Conservation (phyloP, 805 yeast genomes). For the Debaryomyces hansenii region DNA sequence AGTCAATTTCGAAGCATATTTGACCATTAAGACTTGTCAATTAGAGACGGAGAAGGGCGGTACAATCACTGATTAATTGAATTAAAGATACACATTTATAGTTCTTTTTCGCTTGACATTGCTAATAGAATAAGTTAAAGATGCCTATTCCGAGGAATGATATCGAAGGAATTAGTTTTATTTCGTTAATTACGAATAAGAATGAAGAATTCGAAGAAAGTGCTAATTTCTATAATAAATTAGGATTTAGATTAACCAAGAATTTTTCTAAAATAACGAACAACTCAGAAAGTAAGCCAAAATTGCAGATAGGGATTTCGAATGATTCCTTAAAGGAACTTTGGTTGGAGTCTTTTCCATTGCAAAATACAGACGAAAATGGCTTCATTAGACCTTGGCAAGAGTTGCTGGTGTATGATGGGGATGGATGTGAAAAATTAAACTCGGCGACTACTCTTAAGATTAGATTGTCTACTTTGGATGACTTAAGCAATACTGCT, state of each 20-base stretch:
- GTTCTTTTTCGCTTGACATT: background rate
- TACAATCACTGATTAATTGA: too few species aligned
- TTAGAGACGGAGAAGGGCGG: too few species aligned
- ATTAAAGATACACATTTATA: background rate
- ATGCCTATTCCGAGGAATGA: background rate
- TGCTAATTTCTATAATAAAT: slow-evolving; percentile 53
- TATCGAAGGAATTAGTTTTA: slow-evolving; percentile 46
- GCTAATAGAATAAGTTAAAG: background rate
- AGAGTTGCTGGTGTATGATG: slow-evolving; percentile 36
- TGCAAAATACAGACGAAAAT: slow-evolving; percentile 32
- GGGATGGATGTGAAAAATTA: slow-evolving; percentile 32
- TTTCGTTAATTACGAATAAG: slow-evolving; percentile 60
- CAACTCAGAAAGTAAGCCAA: slow-evolving; percentile 29
- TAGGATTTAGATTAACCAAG: slow-evolving; percentile 64
- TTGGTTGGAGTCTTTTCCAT: slow-evolving; percentile 73
- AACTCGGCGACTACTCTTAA: slow-evolving; percentile 32
- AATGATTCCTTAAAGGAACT: slow-evolving; percentile 65
- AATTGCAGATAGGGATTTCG: slow-evolving; percentile 53
- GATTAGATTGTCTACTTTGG: slow-evolving; percentile 29
- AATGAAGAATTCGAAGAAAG: slow-evolving; percentile 46
- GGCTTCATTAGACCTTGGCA: slow-evolving; percentile 43
- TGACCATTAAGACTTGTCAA: too few species aligned
- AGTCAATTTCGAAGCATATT: too few species aligned
- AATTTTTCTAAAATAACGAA: slow-evolving; percentile 54
- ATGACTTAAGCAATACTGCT: slow-evolving; percentile 1